Evolutionary conservation across 129 eudicot species (phyloP).

Genomic region (Heracleum sosnowskyi): DNA sequence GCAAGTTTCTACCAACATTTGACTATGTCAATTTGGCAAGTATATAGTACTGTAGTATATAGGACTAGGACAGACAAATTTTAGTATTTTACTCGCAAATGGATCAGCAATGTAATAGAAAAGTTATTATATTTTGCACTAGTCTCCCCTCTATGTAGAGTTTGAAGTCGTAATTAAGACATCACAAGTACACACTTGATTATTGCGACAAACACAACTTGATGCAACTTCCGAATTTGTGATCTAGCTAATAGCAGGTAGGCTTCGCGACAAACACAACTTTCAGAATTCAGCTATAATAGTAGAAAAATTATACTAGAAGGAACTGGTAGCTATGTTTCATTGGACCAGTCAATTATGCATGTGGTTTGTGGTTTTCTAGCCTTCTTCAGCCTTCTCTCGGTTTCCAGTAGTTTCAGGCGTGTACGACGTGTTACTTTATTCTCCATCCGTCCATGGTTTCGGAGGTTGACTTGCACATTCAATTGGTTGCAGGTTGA

Average conservation of each 20-base stretch:
- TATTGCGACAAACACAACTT: neutral
- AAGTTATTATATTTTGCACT: neutral
- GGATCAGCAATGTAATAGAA: neutral
- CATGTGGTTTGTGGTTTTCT: slow-evolving; percentile 3
- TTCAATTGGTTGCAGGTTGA: slow-evolving; percentile 4
- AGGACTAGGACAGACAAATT: neutral
- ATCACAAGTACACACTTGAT: neutral
- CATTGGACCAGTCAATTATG: neutral
- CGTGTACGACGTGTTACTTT: neutral
- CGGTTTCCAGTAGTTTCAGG: neutral
- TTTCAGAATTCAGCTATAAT: neutral
- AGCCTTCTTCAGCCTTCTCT: neutral
- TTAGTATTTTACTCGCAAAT: neutral
- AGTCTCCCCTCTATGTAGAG: neutral
- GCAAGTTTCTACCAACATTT: neutral
- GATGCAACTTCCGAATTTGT: neutral
- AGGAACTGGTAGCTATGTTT: neutral
- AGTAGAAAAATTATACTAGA: neutral
- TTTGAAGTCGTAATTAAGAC: no score
- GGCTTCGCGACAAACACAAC: neutral
- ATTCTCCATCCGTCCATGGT: neutral
- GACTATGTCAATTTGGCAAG: neutral
- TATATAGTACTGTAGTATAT: no score
- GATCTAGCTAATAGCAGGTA: no score
- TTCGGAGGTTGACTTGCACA: neutral